Conservation (phyloP, 1,284 basidiomycete species). For the Malassezia dermatis region DNA sequence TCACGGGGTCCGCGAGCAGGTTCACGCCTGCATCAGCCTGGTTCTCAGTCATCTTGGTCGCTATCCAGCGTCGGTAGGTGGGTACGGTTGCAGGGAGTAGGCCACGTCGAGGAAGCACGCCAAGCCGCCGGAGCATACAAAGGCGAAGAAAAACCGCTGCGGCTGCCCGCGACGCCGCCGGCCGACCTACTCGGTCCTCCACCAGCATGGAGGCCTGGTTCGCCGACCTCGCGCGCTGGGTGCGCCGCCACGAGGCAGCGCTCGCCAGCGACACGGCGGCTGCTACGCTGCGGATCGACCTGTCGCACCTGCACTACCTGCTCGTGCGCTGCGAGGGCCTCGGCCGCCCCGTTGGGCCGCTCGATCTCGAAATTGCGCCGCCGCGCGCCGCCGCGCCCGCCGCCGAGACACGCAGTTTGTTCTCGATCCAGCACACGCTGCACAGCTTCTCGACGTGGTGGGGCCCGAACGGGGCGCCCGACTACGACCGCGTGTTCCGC, state of each 20-base stretch:
- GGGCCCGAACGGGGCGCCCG: constrained; percentile 13
- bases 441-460: constrained; percentile 60
- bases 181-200: background rate
- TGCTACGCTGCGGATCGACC: constrained; percentile 53
- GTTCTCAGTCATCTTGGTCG: constrained; percentile 10
- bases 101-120: constrained; percentile 4
- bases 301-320: constrained; percentile 74
- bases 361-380: constrained; percentile 60
- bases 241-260: constrained; percentile 28
- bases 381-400: constrained; percentile 34
- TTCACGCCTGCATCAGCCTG: constrained; percentile 19
- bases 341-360: constrained; percentile 61
- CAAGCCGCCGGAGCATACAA: constrained; percentile 10
- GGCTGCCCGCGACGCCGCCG: background rate
- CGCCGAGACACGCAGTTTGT: constrained; percentile 61
- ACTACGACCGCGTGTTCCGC: constrained; percentile 58
- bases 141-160: constrained; percentile 9
- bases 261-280: constrained; percentile 9
- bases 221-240: constrained; percentile 30
- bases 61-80: background rate
- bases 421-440: constrained; percentile 65
- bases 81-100: background rate
- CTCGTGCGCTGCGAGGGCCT: constrained; percentile 74
- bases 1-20: constrained; percentile 41
- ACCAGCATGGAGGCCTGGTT: constrained; percentile 25